Conservation (phyloP, 306 rosid genomes). For the Quercus alba region DNA sequence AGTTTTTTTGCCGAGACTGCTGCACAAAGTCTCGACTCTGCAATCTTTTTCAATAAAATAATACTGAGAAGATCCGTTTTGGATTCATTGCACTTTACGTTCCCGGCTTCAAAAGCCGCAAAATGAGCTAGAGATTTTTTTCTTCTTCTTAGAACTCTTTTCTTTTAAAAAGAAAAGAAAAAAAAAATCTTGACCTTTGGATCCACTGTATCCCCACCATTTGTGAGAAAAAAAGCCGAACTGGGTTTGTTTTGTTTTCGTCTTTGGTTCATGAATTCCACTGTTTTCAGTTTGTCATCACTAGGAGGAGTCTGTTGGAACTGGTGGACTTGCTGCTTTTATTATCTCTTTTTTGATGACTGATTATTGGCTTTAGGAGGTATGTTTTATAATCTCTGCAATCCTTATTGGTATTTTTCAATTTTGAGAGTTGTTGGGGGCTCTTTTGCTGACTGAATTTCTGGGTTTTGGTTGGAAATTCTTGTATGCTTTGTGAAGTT, state of each 20-base stretch:
- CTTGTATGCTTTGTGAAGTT: not conserved
- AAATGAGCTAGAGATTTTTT: constrained; percentile 27
- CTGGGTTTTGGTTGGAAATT: constrained; percentile 1
- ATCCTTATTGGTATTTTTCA: not conserved
- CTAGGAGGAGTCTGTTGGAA: constrained; percentile 36
- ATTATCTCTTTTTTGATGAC: constrained; percentile 40
- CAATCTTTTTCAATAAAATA: constrained; percentile 10
- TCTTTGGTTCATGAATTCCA: constrained; percentile 36
- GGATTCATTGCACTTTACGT: constrained; percentile 30
- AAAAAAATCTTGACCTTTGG: constrained; percentile 34
- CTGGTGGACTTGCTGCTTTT: constrained; percentile 51
- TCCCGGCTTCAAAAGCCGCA: constrained; percentile 7
- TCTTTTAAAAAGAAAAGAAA: not conserved
- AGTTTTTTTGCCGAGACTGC: constrained; percentile 9
- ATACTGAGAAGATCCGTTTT: constrained; percentile 20
- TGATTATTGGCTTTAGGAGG: constrained; percentile 44
- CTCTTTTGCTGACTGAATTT: constrained; percentile 20
- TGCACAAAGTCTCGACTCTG: not conserved
- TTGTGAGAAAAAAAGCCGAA: constrained; percentile 22
- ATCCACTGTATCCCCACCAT: constrained; percentile 54
- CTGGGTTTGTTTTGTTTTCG: constrained; percentile 38
- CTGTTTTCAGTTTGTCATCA: constrained; percentile 35
- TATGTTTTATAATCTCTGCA: constrained; percentile 19
- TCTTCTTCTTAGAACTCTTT: not conserved
- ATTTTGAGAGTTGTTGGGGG: not conserved